Conservation (phyloP, 768 basidiomycete genomes). For the Mycena olivaceomarginata region DNA sequence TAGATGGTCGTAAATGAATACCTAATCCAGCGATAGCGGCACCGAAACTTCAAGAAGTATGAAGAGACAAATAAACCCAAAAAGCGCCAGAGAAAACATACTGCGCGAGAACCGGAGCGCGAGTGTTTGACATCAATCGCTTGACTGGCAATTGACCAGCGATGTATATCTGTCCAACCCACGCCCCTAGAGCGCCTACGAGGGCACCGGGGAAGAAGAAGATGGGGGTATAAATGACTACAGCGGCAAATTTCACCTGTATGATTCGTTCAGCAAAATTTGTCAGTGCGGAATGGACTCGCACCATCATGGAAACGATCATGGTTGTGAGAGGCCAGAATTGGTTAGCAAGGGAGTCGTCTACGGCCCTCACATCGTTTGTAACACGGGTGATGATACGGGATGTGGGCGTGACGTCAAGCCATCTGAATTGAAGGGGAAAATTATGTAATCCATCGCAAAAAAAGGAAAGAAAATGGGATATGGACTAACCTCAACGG, state of each 20-base stretch:
- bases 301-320: constrained; percentile 57
- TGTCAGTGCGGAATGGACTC: constrained; percentile 37
- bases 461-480: neutral
- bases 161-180: constrained; percentile 52
- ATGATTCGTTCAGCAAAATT: constrained; percentile 22
- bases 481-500: constrained; percentile 61
- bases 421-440: constrained; percentile 49
- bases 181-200: constrained; percentile 44
- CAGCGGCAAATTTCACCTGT: constrained; percentile 53
- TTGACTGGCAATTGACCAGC: constrained; percentile 52
- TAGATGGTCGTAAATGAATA: neutral
- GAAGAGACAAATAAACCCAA: constrained; percentile 44
- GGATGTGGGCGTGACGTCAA: constrained; percentile 44
- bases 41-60: constrained; percentile 53
- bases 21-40: constrained; percentile 66
- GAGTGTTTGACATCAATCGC: constrained; percentile 48
- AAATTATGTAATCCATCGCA: neutral
- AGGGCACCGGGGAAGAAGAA: constrained; percentile 55
- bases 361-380: constrained; percentile 63
- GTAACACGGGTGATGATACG: constrained; percentile 71
- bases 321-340: constrained; percentile 45
- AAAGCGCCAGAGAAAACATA: constrained; percentile 51
- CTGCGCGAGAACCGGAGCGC: constrained; percentile 54
- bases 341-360: constrained; percentile 58
- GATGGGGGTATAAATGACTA: constrained; percentile 51